Evolutionary conservation across 164 flowering plant species (phyloP).

Genomic region (Dillenia suffruticosa): DNA sequence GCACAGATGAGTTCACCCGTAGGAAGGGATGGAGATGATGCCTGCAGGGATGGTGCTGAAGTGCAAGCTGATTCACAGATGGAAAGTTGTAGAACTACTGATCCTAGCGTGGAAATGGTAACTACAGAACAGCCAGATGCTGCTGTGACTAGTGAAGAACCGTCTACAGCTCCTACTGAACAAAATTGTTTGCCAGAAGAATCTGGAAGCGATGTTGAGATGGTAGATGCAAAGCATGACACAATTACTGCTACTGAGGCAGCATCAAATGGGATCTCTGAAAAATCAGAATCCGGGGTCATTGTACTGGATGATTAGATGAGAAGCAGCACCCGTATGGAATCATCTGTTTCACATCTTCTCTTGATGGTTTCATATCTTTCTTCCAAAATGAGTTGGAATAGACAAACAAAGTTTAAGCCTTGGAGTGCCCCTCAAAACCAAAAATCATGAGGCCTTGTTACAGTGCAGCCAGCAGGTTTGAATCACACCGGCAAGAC

Average conservation of each 20-base stretch:
- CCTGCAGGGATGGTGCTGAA: slow-evolving; percentile 7
- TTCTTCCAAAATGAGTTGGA: too few relatives aligned
- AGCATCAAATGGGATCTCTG: slow-evolving; percentile 8
- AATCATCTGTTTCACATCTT: too few relatives aligned
- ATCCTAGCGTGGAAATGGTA: slow-evolving; percentile 7
- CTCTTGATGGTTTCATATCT: too few relatives aligned
- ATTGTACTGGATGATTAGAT: slow-evolving; percentile 35
- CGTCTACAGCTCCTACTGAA: background rate
- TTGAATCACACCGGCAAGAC: too few relatives aligned
- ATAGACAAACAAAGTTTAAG: too few relatives aligned
- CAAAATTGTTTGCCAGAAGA: background rate
- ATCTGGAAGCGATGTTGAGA: slow-evolving; percentile 12
- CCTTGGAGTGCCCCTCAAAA: too few relatives aligned
- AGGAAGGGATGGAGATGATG: slow-evolving; percentile 2
- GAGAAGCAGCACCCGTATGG: too few relatives aligned
- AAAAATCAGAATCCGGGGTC: slow-evolving; percentile 16
- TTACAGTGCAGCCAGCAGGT: too few relatives aligned
- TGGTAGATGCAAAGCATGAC: slow-evolving; percentile 15
- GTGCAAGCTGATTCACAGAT: slow-evolving; percentile 1
- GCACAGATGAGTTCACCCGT: slow-evolving; percentile 3
- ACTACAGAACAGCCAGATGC: slow-evolving; percentile 1
- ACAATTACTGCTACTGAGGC: slow-evolving; percentile 2
- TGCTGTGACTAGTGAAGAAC: slow-evolving; percentile 5
- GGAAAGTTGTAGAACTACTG: slow-evolving; percentile 2
- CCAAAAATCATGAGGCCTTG: too few relatives aligned